Base-by-base conservation (phyloP, 2,329 filamentous ascomycete genomes). In the Microcyclosporella mali region DNA sequence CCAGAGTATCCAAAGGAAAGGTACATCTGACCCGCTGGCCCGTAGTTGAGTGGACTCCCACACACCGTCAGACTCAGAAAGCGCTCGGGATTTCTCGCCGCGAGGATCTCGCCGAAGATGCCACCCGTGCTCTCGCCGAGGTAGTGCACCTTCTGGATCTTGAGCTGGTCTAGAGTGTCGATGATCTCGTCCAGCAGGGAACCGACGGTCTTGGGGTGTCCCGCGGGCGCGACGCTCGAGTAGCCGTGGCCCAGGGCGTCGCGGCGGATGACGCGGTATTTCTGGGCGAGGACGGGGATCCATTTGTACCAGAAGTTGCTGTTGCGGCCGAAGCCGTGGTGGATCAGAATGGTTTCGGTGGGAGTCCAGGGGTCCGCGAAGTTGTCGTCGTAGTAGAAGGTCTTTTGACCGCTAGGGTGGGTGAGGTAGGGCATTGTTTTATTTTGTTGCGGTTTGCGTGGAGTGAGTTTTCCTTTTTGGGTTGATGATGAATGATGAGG, bases 251-350 rank as follows among this genome's bases (percentile, higher is more conserved):
- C 63, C 10, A 61, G 51, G 0, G 63, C 50, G 46, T 65, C 62
- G 6, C 63, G 56, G 6, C 62, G 51, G 35, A 66, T 59, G 14
- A 66, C 56, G 9, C 52, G 53, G 47, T 61, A 65, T 6, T 56
- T 38, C 1, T 52, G 54, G 1, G 59, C 43, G n/a, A 66, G 48
- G 3, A 55, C 27, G 1, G 63, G 62, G 15, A 66, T 52, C 63
- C 62, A 66, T 37, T 64, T 60, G 41, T 65, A 60, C 61, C 61
- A 66, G 43, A 65, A 63, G 6, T 43, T 55, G 3, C 57, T 42
- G 40, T 63, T 57, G 7, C 63, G 56, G 2, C 52, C 62, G 41
- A 66, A 66, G 7, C 63, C 63, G n/a, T 65, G 62, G 29, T 66
- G 62, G 14, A 66, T 63, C 3, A 66, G 45, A 29, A 66, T 59